These are phyloP conservation scores for Diaporthe sp. DNA, from an alignment of 2,329 filamentous ascomycete species.

Conservation along the genomic window DNA sequence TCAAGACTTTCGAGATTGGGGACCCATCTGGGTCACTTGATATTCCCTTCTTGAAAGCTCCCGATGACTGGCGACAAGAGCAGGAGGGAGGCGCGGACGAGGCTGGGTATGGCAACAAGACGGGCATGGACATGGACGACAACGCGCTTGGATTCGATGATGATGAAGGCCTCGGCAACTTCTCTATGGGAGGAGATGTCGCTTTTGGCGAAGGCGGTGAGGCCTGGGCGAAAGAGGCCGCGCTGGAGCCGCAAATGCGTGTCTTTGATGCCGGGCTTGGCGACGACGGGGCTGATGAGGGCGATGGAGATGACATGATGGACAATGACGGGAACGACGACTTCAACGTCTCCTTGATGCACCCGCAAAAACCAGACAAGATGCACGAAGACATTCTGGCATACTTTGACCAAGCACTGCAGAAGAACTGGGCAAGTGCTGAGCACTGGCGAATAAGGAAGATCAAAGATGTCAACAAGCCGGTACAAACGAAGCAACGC, in stretches of 20 bases:
- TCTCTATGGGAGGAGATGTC: slow-evolving; percentile 76
- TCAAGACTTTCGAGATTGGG: slow-evolving; percentile 93
- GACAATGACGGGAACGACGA: slow-evolving; percentile 72
- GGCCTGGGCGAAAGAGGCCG: slow-evolving; percentile 92
- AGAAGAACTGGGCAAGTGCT: slow-evolving; percentile 98
- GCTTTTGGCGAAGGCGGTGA: slow-evolving; percentile 97
- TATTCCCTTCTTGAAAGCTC: slow-evolving; percentile 90
- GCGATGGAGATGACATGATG: slow-evolving; percentile 66
- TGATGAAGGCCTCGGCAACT: slow-evolving; percentile 79
- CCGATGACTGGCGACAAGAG: slow-evolving; percentile 85
- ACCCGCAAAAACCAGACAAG: slow-evolving; percentile 72
- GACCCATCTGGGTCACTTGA: slow-evolving; percentile 86
- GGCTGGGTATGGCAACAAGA: slow-evolving; percentile 69
- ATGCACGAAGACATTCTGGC: slow-evolving; percentile 94
- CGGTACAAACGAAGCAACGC: slow-evolving; percentile 70
- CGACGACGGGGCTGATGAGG: slow-evolving; percentile 64
- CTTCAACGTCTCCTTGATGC: slow-evolving; percentile 83
- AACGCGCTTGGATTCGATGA: slow-evolving; percentile 85
- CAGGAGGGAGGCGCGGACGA: slow-evolving; percentile 70
- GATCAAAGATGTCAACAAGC: slow-evolving; percentile 83
- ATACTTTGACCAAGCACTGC: slow-evolving; percentile 95
- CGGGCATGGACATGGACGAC: slow-evolving; percentile 87
- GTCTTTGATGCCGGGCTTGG: slow-evolving; percentile 74
- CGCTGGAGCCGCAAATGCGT: slow-evolving; percentile 85
- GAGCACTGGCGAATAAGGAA: slow-evolving; percentile 98